Conservation (phyloP, 331 rosid species). For the Stylosanthes scabra region DNA sequence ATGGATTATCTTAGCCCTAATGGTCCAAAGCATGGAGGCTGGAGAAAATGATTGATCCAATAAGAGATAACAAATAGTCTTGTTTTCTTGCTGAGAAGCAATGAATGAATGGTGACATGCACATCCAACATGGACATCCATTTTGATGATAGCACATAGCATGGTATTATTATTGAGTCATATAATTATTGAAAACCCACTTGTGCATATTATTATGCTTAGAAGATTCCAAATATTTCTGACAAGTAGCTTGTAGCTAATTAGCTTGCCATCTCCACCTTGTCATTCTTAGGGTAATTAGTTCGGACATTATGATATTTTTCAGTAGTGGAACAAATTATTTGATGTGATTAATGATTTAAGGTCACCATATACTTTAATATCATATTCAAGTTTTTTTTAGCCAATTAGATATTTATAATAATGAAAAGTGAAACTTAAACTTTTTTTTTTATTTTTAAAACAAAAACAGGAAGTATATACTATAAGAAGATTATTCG, state of each 20-base stretch:
- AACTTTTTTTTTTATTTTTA: no score
- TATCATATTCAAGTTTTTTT: neutral
- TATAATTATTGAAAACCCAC: neutral
- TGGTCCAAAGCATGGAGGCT: slow-evolving; percentile 29
- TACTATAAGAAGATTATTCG: no score
- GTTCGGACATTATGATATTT: neutral
- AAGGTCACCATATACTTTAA: neutral
- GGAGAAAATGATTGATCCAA: slow-evolving; percentile 6
- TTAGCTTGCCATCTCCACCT: slow-evolving; percentile 7
- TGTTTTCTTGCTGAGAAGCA: neutral
- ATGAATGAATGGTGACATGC: slow-evolving; percentile 20
- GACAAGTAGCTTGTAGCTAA: slow-evolving; percentile 15
- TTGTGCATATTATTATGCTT: neutral
- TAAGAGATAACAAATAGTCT: neutral
- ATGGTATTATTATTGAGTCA: neutral
- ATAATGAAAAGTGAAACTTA: no score
- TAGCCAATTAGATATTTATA: neutral
- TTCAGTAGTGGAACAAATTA: slow-evolving; percentile 18
- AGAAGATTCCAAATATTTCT: neutral
- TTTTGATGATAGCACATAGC: no score
- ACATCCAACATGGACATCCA: neutral
- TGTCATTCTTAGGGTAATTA: slow-evolving; percentile 22
- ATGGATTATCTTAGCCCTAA: slow-evolving; percentile 19
- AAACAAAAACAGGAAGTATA: no score
- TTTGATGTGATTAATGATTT: slow-evolving; percentile 20